Percentiles rank a stretch among this genome's conserved stretches.
Conservation (phyloP, 2,329 filamentous ascomycete species). For the Fusarium kyushuense region DNA sequence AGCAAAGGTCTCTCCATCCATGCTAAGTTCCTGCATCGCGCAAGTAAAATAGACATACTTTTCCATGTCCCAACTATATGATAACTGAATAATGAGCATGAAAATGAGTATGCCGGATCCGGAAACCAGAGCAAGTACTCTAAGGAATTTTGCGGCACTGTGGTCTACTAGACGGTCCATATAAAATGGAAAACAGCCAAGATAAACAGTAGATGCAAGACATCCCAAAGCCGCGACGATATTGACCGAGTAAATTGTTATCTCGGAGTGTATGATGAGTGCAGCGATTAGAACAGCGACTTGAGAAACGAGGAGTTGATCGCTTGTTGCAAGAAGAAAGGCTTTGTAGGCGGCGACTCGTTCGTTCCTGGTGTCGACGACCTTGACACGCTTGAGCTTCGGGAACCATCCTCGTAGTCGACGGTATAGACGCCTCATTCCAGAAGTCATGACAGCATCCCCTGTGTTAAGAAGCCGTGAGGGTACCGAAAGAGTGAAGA, state of each 20-base stretch:
- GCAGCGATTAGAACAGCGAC: not conserved
- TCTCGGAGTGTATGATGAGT: not conserved
- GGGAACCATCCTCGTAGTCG: not conserved
- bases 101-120: not conserved
- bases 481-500: not conserved
- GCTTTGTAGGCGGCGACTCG: not conserved
- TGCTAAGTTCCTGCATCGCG: not conserved
- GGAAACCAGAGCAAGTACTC: not conserved
- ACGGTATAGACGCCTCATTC: fast-evolving
- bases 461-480: not conserved
- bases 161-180: not conserved
- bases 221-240: slow-evolving; percentile 3
- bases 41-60: slow-evolving; percentile 3
- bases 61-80: not conserved
- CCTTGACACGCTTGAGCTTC: not conserved
- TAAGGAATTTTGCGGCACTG: not conserved
- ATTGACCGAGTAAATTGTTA: slow-evolving; percentile 10
- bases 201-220: not conserved
- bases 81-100: not conserved
- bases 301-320: slow-evolving; percentile 5
- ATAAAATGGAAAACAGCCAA: slow-evolving; percentile 1
- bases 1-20: not conserved
- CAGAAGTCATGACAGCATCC: not conserved
- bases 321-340: slow-evolving; percentile 1
- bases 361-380: not conserved